Evolutionary conservation across 2,329 filamentous ascomycete genomes (phyloP).

Genomic region (Arthrobotrys sinensis): DNA sequence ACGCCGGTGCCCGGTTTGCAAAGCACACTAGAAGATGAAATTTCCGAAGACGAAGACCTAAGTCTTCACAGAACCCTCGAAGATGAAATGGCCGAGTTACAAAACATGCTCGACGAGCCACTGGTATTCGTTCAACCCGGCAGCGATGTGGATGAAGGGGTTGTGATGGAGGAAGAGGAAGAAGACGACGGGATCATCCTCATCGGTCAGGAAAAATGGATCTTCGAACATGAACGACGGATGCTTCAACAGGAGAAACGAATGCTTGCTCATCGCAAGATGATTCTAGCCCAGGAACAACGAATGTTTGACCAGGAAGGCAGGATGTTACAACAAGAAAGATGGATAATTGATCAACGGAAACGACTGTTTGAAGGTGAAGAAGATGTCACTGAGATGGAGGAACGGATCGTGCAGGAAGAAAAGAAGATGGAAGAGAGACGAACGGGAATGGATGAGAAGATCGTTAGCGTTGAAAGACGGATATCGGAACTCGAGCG

Average conservation of each 20-base stretch:
- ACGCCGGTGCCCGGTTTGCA: constrained; percentile 19
- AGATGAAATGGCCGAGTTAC: constrained; percentile 49
- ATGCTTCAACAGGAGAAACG: constrained; percentile 57
- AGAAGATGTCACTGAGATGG: constrained; percentile 45
- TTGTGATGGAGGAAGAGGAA: constrained; percentile 34
- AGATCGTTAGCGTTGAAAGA: constrained; percentile 40
- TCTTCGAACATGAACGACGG: constrained; percentile 52
- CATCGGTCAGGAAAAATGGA: constrained; percentile 57
- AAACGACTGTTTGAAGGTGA: constrained; percentile 54
- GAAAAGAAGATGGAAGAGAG: constrained; percentile 41
- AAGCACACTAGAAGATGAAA: constrained; percentile 24
- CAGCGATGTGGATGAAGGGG: constrained; percentile 26
- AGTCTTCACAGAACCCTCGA: constrained; percentile 45
- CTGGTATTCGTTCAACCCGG: constrained; percentile 36
- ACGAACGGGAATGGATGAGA: constrained; percentile 39
- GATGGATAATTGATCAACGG: constrained; percentile 53
- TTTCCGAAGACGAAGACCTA: constrained; percentile 41
- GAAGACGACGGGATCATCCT: constrained; percentile 48
- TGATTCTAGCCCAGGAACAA: constrained; percentile 49
- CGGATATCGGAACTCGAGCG: constrained; percentile 37
- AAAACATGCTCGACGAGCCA: constrained; percentile 46
- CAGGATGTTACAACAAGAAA: constrained; percentile 53
- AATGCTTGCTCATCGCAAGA: constrained; percentile 50
- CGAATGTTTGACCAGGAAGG: constrained; percentile 46
- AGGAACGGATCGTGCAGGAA: constrained; percentile 35